Percentiles rank a stretch among this genome's conserved stretches.
phyloP scores from a whole-genome alignment of 2,329 filamentous ascomycete genomes.

The Aurifilum marmelostoma region DNA sequence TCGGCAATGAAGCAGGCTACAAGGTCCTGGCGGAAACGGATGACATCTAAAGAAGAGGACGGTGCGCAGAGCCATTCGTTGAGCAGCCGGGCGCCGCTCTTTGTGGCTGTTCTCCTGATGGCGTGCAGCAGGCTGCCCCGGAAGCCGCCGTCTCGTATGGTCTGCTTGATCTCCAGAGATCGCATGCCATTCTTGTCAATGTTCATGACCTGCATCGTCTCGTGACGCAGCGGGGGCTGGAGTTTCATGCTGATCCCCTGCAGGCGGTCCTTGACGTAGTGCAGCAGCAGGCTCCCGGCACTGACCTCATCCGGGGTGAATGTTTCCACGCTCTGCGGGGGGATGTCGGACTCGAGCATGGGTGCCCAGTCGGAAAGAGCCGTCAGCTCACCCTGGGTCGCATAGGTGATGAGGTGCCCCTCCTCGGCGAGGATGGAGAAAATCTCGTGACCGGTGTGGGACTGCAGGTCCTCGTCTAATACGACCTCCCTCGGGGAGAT shows the following conservation, averaged over 20 bases:
- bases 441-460: conserved; percentile 62
- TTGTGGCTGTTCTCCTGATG: conserved; percentile 87
- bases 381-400: conserved; percentile 51
- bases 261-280: conserved; percentile 80
- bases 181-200: conserved; percentile 93
- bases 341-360: conserved; percentile 76
- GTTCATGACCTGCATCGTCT: conserved; percentile 76
- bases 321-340: conserved; percentile 50
- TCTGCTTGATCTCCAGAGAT: conserved; percentile 86
- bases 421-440: conserved; percentile 74
- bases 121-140: conserved; percentile 88
- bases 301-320: conserved; percentile 73
- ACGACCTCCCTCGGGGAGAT: conserved; percentile 86
- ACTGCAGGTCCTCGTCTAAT: conserved; percentile 66
- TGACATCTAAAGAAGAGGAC: conserved; percentile 81
- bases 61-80: conserved; percentile 86
- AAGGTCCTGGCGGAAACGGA: conserved; percentile 79
- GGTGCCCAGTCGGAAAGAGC: conserved; percentile 68
- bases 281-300: conserved; percentile 79
- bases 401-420: conserved; percentile 75
- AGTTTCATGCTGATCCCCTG: conserved; percentile 79
- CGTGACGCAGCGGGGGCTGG: conserved; percentile 77
- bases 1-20: conserved; percentile 74
- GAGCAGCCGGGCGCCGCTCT: conserved; percentile 83
- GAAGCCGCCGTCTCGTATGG: conserved; percentile 76